Evolutionary conservation across 2,329 filamentous ascomycete genomes (phyloP).

Genomic region (Colletotrichum incanum): DNA sequence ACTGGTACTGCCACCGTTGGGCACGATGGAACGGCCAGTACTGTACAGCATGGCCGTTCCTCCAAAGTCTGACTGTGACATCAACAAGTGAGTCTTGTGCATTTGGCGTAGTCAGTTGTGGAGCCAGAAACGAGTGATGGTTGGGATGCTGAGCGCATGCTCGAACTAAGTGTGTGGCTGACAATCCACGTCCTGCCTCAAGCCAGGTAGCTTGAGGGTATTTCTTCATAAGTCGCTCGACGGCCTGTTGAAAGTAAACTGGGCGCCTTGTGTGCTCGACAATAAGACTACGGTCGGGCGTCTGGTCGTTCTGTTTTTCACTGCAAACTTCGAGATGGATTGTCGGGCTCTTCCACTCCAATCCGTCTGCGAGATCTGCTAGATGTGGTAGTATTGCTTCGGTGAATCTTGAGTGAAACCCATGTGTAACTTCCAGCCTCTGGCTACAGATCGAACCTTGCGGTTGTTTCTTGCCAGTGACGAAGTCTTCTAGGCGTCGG

Average conservation of each 20-base stretch:
- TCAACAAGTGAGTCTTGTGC: constrained; percentile 17
- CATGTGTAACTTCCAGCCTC: constrained; percentile 11
- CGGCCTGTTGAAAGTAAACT: constrained; percentile 53
- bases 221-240: constrained; percentile 46
- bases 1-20: constrained; percentile 33
- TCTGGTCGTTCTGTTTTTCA: constrained; percentile 40
- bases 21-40: constrained; percentile 48
- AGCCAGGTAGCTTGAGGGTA: constrained; percentile 49
- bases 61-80: constrained; percentile 44
- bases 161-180: constrained; percentile 52
- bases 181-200: constrained; percentile 53
- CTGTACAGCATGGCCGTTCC: constrained; percentile 35
- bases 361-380: background rate
- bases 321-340: constrained; percentile 22
- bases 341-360: background rate
- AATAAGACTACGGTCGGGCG: constrained; percentile 41
- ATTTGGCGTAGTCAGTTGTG: constrained; percentile 33
- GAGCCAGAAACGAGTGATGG: constrained; percentile 6
- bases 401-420: constrained; percentile 21
- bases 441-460: background rate
- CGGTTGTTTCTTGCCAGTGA: background rate
- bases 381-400: background rate
- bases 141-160: background rate
- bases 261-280: constrained; percentile 51
- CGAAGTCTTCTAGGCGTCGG: background rate